These are phyloP conservation scores for Oenanthe sinensis DNA, from an alignment of 129 eudicot genomes.

Conservation along the genomic window DNA sequence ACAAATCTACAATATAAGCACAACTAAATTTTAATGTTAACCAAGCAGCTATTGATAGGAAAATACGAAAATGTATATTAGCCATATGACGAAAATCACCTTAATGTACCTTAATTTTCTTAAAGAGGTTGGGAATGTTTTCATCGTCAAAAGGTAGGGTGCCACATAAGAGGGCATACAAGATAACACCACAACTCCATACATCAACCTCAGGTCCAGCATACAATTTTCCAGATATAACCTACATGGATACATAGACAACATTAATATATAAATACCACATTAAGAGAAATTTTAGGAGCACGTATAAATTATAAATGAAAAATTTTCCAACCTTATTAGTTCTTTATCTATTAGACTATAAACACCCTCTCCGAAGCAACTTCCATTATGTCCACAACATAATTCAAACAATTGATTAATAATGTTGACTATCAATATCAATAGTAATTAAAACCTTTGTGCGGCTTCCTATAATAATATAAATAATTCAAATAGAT, in stretches of 20 bases:
- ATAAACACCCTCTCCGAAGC: neutral
- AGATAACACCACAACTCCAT: slow-evolving; percentile 99
- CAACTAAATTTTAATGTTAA: neutral
- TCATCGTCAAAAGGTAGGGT: slow-evolving; percentile 98
- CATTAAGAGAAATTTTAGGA: neutral
- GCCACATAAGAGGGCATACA: slow-evolving; percentile 97
- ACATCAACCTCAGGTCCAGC: slow-evolving; percentile 99
- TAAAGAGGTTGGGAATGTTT: slow-evolving; percentile 91
- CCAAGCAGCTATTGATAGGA: neutral
- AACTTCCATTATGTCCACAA: neutral
- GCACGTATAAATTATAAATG: neutral
- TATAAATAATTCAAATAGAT: neutral
- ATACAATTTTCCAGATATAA: slow-evolving; percentile 88
- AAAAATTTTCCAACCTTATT: neutral
- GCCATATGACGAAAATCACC: neutral
- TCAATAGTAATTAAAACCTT: neutral
- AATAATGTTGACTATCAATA: neutral
- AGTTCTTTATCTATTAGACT: neutral
- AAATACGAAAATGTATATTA: neutral
- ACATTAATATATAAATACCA: neutral
- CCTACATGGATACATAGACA: slow-evolving; percentile 29
- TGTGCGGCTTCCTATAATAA: neutral
- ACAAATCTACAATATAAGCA: neutral
- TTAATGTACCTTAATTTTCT: slow-evolving; percentile 77
- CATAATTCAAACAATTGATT: neutral